Evolutionary conservation across 805 yeast genomes (phyloP).

Genomic region (Ogataea thermomethanolica): DNA sequence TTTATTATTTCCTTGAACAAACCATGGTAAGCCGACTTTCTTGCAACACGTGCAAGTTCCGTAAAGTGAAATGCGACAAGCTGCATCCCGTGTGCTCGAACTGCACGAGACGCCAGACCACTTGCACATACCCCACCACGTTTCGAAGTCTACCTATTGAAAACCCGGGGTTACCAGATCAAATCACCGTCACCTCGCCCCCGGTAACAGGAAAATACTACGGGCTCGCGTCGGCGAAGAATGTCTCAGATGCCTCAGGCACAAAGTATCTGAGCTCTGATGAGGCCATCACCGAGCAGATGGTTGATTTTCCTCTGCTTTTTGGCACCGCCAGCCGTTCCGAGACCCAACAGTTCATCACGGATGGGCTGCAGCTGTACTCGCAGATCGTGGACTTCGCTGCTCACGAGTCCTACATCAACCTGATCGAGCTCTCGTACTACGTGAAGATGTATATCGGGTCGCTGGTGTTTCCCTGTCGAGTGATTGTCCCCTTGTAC

Average conservation of each 20-base stretch:
- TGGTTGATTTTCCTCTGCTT: conserved; percentile 3
- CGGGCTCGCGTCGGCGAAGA: conserved; percentile 1
- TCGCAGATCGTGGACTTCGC: background rate
- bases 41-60: conserved; percentile 8
- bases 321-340: conserved; percentile 5
- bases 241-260: conserved; percentile 1
- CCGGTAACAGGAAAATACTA: background rate
- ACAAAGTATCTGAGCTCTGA: background rate
- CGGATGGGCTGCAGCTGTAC: conserved; percentile 2
- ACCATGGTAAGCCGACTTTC: conserved; percentile 7
- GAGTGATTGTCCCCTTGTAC: conserved; percentile 1
- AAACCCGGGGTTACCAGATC: background rate
- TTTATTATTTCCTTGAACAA: too few relatives aligned
- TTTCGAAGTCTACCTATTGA: conserved; percentile 7
- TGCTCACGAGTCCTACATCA: background rate
- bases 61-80: conserved; percentile 13
- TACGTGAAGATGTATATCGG: background rate
- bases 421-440: background rate
- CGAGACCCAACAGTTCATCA: conserved; percentile 4
- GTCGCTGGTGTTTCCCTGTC: conserved; percentile 1
- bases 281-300: background rate
- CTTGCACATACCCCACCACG: conserved; percentile 9
- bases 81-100: conserved; percentile 6
- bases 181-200: background rate
- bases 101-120: conserved; percentile 3